Percentiles rank a stretch among this genome's conserved stretches.
Conservation (phyloP, 306 rosid genomes). For the Pyrus betulifolia region DNA sequence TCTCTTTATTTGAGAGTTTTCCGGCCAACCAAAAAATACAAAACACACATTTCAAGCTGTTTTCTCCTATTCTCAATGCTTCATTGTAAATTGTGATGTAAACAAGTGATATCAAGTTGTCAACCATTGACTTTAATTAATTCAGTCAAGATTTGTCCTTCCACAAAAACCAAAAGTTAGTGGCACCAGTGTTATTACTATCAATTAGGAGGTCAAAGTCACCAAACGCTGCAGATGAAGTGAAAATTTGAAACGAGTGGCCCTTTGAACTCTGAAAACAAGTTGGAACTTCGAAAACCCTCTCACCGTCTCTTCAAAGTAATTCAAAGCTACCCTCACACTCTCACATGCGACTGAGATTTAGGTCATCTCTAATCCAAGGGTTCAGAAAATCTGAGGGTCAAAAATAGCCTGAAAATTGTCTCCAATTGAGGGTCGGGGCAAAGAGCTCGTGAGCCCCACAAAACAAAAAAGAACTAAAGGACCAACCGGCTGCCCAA, state of each 20-base stretch:
- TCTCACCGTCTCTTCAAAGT: not conserved
- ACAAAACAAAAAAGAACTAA: no score
- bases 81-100: not conserved
- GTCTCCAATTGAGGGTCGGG: no score
- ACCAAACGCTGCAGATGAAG: conserved; percentile 5
- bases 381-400: no score
- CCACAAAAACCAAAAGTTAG: not conserved
- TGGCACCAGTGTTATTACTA: conserved; percentile 25
- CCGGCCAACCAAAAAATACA: no score
- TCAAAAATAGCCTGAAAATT: no score
- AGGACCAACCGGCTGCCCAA: no score
- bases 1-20: no score
- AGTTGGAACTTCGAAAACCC: conserved; percentile 4
- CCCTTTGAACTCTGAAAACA: conserved; percentile 48
- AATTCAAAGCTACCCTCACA: not conserved
- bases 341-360: conserved; percentile 1
- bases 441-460: no score
- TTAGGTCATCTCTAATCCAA: no score
- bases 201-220: not conserved
- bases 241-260: conserved; percentile 56
- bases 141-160: not conserved
- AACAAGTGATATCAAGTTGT: not conserved
- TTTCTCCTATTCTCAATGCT: not conserved
- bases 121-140: not conserved
- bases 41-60: no score